Conservation (phyloP, 352 stramenopile genomes). For the Thraustochytrium sp. region DNA sequence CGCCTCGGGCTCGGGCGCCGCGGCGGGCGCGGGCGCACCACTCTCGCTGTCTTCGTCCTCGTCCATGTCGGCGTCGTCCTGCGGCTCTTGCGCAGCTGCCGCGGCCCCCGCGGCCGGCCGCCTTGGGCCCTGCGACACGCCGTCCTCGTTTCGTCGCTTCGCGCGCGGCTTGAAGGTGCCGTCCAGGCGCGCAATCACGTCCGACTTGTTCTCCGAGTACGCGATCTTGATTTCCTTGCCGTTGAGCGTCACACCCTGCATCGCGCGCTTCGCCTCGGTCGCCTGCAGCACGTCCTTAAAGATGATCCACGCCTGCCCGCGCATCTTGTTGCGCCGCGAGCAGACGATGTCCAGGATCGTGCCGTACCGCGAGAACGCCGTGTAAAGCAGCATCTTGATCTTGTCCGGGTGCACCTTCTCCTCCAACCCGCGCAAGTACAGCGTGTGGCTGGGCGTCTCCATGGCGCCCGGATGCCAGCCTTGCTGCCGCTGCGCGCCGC, state of each 20-base stretch:
- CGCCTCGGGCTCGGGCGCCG: not conserved
- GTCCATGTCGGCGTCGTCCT: not conserved
- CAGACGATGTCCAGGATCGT: constrained; percentile 77
- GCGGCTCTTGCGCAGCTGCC: not conserved
- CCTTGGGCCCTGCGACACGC: not conserved
- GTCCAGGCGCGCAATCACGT: constrained; percentile 18
- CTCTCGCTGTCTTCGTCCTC: not conserved
- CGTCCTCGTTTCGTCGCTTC: constrained; percentile 13
- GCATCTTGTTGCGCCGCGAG: constrained; percentile 63
- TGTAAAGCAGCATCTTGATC: constrained; percentile 71
- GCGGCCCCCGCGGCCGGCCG: not conserved
- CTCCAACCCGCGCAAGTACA: constrained; percentile 78
- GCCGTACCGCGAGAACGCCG: constrained; percentile 70
- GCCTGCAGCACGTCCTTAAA: constrained; percentile 73
- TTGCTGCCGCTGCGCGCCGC: no score
- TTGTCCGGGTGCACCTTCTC: constrained; percentile 77
- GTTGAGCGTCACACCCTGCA: constrained; percentile 67
- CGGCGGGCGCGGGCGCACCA: not conserved
- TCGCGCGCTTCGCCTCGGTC: constrained; percentile 65
- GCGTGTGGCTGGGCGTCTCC: constrained; percentile 65
- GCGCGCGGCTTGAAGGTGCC: constrained; percentile 1
- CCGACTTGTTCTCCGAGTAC: constrained; percentile 50
- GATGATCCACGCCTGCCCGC: constrained; percentile 75
- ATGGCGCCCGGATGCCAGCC: no score
- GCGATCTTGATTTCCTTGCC: constrained; percentile 68